Conservation (phyloP, 192 early-diverging fungal genomes). For the Spizellomyces punctatus region DNA sequence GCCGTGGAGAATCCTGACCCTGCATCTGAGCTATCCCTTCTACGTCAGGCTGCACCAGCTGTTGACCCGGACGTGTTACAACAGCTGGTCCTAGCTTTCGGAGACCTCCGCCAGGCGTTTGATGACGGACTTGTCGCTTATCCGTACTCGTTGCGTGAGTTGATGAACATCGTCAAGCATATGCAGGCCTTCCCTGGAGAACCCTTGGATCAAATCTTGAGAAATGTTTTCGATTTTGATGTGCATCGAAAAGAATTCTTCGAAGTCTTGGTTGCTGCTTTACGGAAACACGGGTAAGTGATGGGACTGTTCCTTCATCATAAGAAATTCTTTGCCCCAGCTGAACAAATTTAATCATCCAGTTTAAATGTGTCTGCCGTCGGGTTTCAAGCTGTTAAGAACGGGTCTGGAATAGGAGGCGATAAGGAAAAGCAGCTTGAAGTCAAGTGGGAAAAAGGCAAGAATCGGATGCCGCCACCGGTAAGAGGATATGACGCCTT, state of each 20-base stretch:
- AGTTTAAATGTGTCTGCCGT: conserved; percentile 19
- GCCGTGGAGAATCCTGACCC: conserved; percentile 79
- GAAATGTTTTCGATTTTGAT: conserved; percentile 86
- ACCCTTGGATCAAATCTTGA: conserved; percentile 65
- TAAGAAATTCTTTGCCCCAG: too few relatives aligned
- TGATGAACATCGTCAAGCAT: conserved; percentile 78
- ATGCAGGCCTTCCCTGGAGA: conserved; percentile 74
- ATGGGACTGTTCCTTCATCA: not conserved
- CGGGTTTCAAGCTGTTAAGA: conserved; percentile 25
- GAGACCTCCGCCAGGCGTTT: conserved; percentile 67
- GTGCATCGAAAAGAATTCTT: conserved; percentile 45
- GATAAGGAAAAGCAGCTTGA: conserved; percentile 15
- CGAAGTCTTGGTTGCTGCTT: conserved; percentile 32
- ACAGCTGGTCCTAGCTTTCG: conserved; percentile 71
- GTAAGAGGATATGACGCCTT: conserved; percentile 12
- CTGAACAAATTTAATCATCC: not conserved
- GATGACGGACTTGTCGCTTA: conserved; percentile 79
- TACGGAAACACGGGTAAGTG: conserved; percentile 33
- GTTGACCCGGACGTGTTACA: conserved; percentile 67
- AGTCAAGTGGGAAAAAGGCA: conserved; percentile 30
- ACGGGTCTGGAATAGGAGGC: not conserved
- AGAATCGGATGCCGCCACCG: conserved; percentile 20
- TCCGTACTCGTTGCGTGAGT: conserved; percentile 80
- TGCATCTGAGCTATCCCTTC: conserved; percentile 70
- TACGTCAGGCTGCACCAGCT: conserved; percentile 70